Conservation (phyloP, 2,329 filamentous ascomycete species). For the Pezicula rhizophila region DNA sequence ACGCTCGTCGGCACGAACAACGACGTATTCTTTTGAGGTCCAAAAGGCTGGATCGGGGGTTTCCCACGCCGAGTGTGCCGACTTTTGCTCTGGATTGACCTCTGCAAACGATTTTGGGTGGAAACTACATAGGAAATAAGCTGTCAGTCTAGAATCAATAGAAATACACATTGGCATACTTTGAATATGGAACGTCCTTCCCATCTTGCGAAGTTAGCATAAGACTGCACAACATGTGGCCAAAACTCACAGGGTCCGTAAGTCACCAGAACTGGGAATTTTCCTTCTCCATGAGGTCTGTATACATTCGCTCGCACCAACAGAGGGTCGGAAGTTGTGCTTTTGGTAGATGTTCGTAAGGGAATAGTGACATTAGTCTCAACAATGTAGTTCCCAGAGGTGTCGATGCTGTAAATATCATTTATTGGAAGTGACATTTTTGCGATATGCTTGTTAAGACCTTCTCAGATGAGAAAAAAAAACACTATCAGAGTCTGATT, state of each 20-base stretch:
- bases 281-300: background rate
- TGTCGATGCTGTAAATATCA: background rate
- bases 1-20: constrained; percentile 39
- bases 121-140: constrained; percentile 30
- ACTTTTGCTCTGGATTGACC: constrained; percentile 31
- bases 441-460: background rate
- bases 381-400: constrained; percentile 25
- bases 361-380: constrained; percentile 39
- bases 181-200: constrained; percentile 59
- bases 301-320: constrained; percentile 38
- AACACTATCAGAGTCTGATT: too few species aligned
- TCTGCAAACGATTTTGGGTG: constrained; percentile 40
- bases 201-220: constrained; percentile 38
- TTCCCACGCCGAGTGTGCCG: constrained; percentile 33
- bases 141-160: background rate
- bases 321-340: constrained; percentile 23
- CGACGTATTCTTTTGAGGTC: constrained; percentile 31
- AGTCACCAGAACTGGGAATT: constrained; percentile 53
- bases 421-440: background rate
- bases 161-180: constrained; percentile 24
- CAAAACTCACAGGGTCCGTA: constrained; percentile 52
- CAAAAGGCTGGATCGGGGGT: constrained; percentile 33
- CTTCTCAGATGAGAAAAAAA: background rate
- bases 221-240: background rate
- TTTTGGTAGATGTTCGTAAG: constrained; percentile 25